Evolutionary conservation across 345 rosid genomes (phyloP).

Genomic region (Brassica napus): DNA sequence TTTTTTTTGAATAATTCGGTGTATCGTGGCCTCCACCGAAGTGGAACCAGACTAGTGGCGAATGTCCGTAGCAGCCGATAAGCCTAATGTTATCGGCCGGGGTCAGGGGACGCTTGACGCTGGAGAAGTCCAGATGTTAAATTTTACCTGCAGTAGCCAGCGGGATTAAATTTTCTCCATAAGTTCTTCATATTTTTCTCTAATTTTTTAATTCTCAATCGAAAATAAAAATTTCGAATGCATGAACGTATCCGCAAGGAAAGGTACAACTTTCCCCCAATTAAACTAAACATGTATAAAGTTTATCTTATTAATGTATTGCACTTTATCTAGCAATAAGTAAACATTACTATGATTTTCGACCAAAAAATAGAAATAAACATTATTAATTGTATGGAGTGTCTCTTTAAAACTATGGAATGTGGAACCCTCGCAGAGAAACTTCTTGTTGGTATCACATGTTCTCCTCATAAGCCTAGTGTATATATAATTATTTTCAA

Average conservation of each 20-base stretch:
- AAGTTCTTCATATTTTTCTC: background rate
- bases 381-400: background rate
- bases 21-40: too few species aligned
- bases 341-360: background rate
- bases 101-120: too few species aligned
- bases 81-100: too few species aligned
- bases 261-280: slow-evolving; percentile 46
- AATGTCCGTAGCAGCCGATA: too few species aligned
- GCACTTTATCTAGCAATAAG: slow-evolving; percentile 29
- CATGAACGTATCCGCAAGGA: slow-evolving; percentile 45
- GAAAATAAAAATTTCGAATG: slow-evolving; percentile 54
- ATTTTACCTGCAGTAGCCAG: too few species aligned
- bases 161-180: background rate
- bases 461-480: background rate
- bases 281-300: slow-evolving; percentile 45
- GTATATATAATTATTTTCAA: background rate
- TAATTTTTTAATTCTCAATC: slow-evolving; percentile 27
- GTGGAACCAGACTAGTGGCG: too few species aligned
- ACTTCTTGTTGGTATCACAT: background rate
- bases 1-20: background rate
- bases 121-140: too few species aligned
- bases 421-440: slow-evolving; percentile 14
- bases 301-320: slow-evolving; percentile 42
- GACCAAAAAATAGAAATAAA: background rate
- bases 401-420: slow-evolving; percentile 5